These are phyloP conservation scores for Sphagnum magellanicum DNA, from an alignment of 228 moss, liverwort and hornwort species.

Conservation along the genomic window DNA sequence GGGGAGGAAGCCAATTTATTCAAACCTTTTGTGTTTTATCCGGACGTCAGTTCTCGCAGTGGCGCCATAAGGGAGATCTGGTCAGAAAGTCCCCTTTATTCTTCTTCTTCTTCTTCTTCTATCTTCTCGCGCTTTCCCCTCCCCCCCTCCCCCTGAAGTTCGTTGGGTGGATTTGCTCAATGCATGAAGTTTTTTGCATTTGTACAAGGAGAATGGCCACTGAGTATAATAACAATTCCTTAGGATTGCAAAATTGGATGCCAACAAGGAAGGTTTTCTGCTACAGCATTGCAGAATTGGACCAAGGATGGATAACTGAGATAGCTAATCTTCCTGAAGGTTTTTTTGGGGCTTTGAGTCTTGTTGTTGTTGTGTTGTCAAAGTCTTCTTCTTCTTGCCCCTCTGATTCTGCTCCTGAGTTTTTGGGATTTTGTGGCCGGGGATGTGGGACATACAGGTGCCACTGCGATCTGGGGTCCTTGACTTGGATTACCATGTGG, in stretches of 20 bases:
- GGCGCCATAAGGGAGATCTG: constrained; percentile 54
- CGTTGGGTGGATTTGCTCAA: background rate
- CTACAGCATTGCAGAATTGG: background rate
- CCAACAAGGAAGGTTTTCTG: background rate
- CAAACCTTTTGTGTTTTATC: constrained; percentile 52
- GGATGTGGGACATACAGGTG: constrained; percentile 17
- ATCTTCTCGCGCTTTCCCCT: background rate
- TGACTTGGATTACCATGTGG: constrained; percentile 57
- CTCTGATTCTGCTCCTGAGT: background rate
- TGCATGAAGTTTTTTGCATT: background rate
- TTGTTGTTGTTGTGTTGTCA: background rate
- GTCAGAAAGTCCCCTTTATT: constrained; percentile 8
- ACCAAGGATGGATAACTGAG: background rate
- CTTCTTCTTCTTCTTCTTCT: background rate
- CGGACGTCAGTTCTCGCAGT: constrained; percentile 58
- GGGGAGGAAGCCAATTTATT: constrained; percentile 36
- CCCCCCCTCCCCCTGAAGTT: background rate
- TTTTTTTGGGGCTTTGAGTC: background rate
- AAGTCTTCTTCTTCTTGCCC: background rate
- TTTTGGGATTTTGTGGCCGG: background rate
- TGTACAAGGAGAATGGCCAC: no score
- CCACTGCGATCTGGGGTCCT: constrained; percentile 61
- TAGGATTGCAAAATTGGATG: background rate
- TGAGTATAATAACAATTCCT: no score
- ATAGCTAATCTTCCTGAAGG: background rate